Base-by-base conservation (phyloP, 2,329 filamentous ascomycete genomes). In the Aplosporella prunicola region DNA sequence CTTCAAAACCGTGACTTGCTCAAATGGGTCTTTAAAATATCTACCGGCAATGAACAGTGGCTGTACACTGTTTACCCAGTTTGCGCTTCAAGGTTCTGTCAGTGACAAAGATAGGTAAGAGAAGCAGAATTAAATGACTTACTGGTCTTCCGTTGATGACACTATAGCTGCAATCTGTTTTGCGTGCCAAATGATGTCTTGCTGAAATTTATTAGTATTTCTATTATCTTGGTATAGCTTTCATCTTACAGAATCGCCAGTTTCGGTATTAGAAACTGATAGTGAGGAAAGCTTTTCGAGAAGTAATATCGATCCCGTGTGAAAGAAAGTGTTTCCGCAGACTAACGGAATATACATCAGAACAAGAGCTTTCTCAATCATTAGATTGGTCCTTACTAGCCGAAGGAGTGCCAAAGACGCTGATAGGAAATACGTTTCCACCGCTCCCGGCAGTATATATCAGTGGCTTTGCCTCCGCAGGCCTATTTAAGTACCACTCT, bases 41-140 rank as follows among this genome's bases (percentile, higher is more conserved):
- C 20, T 24, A n/a, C 32, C 32, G 4, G 32, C 23, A 6, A 35
- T 17, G 23, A 18, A 35, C 3, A 35, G 16, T 5, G 32, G 32
- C 23, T 35, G 32, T 9, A 35, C 10, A 3, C 16, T 11, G 23
- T 35, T 35, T 4, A 35, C 33, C 33, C 33, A 35, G n/a, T 28
- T 35, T 5, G 17, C 33, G 17, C 33, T 35, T 9, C 7, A 17
- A 23, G 9, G n/a, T n/a, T n/a, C n/a, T 20, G 11, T 13, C 17
- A 32, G 8, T 11, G 5, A 20, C 17, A 20, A n/a, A 2, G 5
- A 10, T 13, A 22, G 8, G 22, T 24, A 9, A 9, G 9, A 16
- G 3, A 28, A n/a, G 26, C 14, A 10, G 16, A 17, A 30, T 9
- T 30, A 18, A 16, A 20, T 9, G 20, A n/a, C 29, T 31, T n/a